Evolutionary conservation across 805 yeast species (phyloP), one percentile per base, ranked within the genome.

Genomic region (Pichia manshurica): DNA sequence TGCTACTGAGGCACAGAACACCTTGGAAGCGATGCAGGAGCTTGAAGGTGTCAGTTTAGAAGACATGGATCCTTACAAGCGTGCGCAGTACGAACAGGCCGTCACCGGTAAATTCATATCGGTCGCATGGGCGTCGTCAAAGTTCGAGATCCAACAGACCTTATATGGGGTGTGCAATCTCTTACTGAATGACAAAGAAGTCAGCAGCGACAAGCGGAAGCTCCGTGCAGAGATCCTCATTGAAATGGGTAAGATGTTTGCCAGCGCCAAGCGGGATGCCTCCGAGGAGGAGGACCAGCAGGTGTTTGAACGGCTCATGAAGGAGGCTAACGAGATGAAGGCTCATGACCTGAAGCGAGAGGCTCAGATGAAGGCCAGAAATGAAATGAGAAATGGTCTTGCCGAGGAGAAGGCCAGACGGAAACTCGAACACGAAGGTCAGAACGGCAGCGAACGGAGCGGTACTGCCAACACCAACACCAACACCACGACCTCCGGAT

Each of bases 91-190:
- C 71, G 91, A 85, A 59, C 81, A 84, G 61, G 71, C 81, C 29
- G 66, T 86, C 54, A 81, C 84, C 73, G 93, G 91, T 19, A 86
- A 85, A 62, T 86, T 85, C 17, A 67, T 86, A 32, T 83, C 86
- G 8, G 91, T 90, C 2, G 93, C 93, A 8, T 86, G 95, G 95
- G 79, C 80, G 12, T 88, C 91, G 0, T 81, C 90, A 12, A 82
- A 77, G 58, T 84, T 80, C 60, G 95, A 86, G 62, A 85, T 86
- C 45, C 84, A 81, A 61, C 73, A 83, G 13, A 84, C 88, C 0
- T 71, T 84, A 45, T 76, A 87, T 54, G 78, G 73, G 12, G 93
- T 85, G 12, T 84, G 91, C 66, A 84, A 83, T 56, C 69, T 66
- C 37, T 73, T 85, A 2, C 65, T 86, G 40, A 73, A 77, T 45